A percentile compares a stretch with the other conserved stretches of the same genome.
Evolutionary conservation across 2,329 filamentous ascomycete species (phyloP).

Genomic region (Aspergillus puulaauensis): DNA sequence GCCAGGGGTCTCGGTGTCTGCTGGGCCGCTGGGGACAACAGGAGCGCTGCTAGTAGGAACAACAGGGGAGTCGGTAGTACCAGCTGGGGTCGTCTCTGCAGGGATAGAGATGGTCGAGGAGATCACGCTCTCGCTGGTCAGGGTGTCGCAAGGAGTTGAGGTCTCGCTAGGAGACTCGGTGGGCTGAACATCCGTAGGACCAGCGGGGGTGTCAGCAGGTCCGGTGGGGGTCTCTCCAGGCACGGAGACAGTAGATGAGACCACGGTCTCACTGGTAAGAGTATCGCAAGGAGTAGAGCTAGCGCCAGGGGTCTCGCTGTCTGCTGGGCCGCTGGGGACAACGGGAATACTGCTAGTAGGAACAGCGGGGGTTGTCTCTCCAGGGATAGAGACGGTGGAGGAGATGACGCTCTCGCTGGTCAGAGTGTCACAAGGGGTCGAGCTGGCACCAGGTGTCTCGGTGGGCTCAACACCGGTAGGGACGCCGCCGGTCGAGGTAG

Average conservation of each 20-base stretch:
- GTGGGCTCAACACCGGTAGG: slow-evolving; percentile 4
- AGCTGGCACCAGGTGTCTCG: slow-evolving; percentile 3
- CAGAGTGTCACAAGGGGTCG: background rate
- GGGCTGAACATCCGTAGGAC: slow-evolving; percentile 4
- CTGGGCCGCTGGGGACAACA: too few species aligned
- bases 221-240: slow-evolving; percentile 1
- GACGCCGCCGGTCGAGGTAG: too few species aligned
- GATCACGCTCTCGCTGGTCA: slow-evolving; percentile 9
- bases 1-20: background rate
- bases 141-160: background rate
- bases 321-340: background rate
- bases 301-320: slow-evolving; percentile 1
- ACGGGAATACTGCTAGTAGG: background rate
- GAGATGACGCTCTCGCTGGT: background rate
- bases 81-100: background rate
- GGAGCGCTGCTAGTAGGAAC: background rate
- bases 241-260: background rate
- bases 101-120: slow-evolving; percentile 8
- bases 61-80: background rate
- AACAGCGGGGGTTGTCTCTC: background rate
- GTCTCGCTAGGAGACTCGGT: slow-evolving; percentile 6
- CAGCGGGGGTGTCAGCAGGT: slow-evolving; percentile 8
- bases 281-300: background rate
- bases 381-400: background rate
- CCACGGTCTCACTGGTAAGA: background rate